Conservation (phyloP, 176 grass and related monocot species). For the Aegilops tauschii region DNA sequence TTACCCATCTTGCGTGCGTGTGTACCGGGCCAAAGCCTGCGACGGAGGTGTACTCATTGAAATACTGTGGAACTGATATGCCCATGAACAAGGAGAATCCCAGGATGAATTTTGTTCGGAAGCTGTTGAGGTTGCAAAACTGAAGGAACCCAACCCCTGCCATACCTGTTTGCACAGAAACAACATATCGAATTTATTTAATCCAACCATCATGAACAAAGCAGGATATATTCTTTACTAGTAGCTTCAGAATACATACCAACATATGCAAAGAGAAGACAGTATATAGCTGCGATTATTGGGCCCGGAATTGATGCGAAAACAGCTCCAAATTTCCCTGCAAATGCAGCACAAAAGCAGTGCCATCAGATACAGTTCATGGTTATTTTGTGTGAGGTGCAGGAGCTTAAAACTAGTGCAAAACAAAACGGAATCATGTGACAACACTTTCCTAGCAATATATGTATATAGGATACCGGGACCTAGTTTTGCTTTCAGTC, state of each 20-base stretch:
- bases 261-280: conserved; percentile 50
- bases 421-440: background rate
- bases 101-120: conserved; percentile 82
- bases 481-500: background rate
- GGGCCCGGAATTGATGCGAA: conserved; percentile 49
- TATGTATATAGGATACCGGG: background rate
- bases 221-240: background rate
- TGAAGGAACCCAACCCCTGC: conserved; percentile 76
- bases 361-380: background rate
- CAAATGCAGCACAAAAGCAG: background rate
- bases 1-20: conserved; percentile 84
- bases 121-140: conserved; percentile 90
- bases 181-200: background rate
- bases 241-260: conserved; percentile 28
- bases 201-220: background rate
- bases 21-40: conserved; percentile 81
- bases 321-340: conserved; percentile 62
- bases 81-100: conserved; percentile 95
- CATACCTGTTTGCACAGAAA: conserved; percentile 58
- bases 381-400: background rate
- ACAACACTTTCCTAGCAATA: background rate
- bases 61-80: conserved; percentile 90
- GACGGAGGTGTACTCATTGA: conserved; percentile 86
- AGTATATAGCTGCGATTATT: conserved; percentile 49
- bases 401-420: conserved; percentile 5